phyloP scores from a whole-genome alignment of 164 flowering plant species.

The Sedum album region DNA sequence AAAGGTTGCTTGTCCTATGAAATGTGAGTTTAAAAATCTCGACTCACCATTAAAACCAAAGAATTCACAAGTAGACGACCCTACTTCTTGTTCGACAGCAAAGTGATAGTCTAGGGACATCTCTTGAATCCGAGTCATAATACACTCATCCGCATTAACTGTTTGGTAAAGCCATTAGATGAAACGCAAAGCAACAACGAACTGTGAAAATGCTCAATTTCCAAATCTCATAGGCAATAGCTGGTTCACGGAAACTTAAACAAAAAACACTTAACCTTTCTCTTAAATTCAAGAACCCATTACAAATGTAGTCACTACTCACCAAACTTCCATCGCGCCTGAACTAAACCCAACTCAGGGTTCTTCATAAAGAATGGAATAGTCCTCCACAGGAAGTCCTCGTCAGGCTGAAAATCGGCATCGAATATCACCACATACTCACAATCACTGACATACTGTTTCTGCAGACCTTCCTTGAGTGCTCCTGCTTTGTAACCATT shows the following conservation, averaged over 20 bases:
- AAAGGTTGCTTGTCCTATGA: background rate
- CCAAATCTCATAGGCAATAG: background rate
- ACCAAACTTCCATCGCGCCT: slow-evolving; percentile 72
- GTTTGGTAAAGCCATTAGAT: background rate
- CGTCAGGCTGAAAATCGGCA: slow-evolving; percentile 66
- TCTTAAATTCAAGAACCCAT: background rate
- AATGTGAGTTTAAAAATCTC: background rate
- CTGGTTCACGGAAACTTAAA: background rate
- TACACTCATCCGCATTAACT: slow-evolving; percentile 59
- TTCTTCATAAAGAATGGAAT: slow-evolving; percentile 47
- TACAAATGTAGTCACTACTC: slow-evolving; percentile 1
- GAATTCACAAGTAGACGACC: slow-evolving; percentile 58
- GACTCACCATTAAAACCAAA: slow-evolving; percentile 64
- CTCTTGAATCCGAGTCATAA: slow-evolving; percentile 65
- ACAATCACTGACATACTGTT: slow-evolving; percentile 41
- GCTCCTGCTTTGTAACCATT: slow-evolving; percentile 69
- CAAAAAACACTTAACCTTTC: background rate
- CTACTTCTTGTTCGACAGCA: slow-evolving; percentile 69
- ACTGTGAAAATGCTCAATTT: background rate
- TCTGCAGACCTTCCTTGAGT: slow-evolving; percentile 43
- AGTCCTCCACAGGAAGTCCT: slow-evolving; percentile 42
- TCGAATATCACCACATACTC: slow-evolving; percentile 57
- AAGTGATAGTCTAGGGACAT: slow-evolving; percentile 71
- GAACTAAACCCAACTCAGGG: slow-evolving; percentile 52
- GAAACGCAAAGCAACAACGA: background rate